These are phyloP conservation scores for Fistulinella prunicolor DNA, from an alignment of 768 basidiomycete species.

Conservation along the genomic window DNA sequence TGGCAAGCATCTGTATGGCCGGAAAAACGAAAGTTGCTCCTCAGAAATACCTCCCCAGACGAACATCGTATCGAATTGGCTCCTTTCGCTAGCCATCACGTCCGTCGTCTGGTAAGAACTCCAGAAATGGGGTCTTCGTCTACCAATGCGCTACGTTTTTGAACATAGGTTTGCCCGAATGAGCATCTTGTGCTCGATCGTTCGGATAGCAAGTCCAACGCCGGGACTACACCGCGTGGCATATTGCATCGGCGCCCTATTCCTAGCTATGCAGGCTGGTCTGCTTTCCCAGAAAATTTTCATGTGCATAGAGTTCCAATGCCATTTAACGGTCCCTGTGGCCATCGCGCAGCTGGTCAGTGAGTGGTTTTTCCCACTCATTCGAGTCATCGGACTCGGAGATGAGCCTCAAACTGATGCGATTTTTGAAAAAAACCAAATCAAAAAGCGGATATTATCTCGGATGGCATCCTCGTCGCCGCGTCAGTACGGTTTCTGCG, in stretches of 20 bases:
- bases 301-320: conserved; percentile 4
- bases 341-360: conserved; percentile 23
- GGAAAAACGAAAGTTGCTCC: background rate
- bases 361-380: conserved; percentile 3
- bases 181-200: conserved; percentile 25
- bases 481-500: conserved; percentile 16
- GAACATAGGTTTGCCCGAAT: conserved; percentile 20
- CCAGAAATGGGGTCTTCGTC: too few relatives aligned
- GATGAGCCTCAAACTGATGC: too few relatives aligned
- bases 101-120: conserved; percentile 20
- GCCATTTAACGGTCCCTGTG: background rate
- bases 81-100: conserved; percentile 21
- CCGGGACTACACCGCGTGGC: conserved; percentile 4
- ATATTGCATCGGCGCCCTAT: conserved; percentile 9
- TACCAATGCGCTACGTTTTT: background rate
- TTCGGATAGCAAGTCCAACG: conserved; percentile 15
- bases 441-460: conserved; percentile 23
- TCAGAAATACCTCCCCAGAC: background rate
- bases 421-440: too few relatives aligned
- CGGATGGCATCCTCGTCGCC: conserved; percentile 18
- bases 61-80: conserved; percentile 8
- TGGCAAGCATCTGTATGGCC: background rate
- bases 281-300: conserved; percentile 14
- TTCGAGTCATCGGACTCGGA: too few relatives aligned
- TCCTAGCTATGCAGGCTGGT: conserved; percentile 25